phyloP scores from a whole-genome alignment of 495 filamentous ascomycete species.

The Aspergillus sparsus region DNA sequence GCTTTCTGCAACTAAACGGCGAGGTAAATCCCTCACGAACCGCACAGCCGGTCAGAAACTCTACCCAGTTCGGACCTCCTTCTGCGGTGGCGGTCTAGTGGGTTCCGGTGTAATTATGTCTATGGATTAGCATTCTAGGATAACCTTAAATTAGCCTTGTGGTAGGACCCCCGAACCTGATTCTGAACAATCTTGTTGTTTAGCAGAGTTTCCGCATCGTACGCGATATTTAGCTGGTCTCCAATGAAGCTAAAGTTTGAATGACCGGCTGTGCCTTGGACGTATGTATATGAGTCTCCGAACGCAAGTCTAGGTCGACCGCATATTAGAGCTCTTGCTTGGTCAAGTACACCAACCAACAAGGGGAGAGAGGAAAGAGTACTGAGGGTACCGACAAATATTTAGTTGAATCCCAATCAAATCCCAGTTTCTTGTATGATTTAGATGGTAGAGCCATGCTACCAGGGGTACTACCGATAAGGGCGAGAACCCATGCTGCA shows the following conservation, averaged over 20 bases:
- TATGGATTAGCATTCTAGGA: not conserved
- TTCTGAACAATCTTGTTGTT: slow-evolving; percentile 53
- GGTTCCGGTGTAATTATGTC: not conserved
- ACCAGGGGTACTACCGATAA: slow-evolving; percentile 10
- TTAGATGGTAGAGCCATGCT: slow-evolving; percentile 12
- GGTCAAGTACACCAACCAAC: no score
- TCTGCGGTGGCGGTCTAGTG: slow-evolving; percentile 43
- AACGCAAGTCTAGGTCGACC: slow-evolving; percentile 43
- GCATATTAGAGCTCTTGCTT: slow-evolving; percentile 1
- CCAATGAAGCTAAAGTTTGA: slow-evolving; percentile 54
- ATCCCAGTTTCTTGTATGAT: slow-evolving; percentile 14
- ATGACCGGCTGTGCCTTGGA: slow-evolving; percentile 51
- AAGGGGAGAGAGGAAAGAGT: not conserved
- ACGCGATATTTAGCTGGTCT: slow-evolving; percentile 41
- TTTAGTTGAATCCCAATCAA: slow-evolving; percentile 37
- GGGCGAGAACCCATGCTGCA: slow-evolving; percentile 10
- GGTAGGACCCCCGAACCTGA: slow-evolving; percentile 30
- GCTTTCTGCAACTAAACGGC: slow-evolving; percentile 40
- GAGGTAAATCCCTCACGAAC: slow-evolving; percentile 36
- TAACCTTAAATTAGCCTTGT: no score
- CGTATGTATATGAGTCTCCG: slow-evolving; percentile 57
- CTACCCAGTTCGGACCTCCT: slow-evolving; percentile 53
- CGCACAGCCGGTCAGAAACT: slow-evolving; percentile 51
- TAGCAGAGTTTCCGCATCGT: slow-evolving; percentile 41
- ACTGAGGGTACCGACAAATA: slow-evolving; percentile 28